phyloP scores from a whole-genome alignment of 2,329 filamentous ascomycete genomes.

The Dryadomyces quercivorus region DNA sequence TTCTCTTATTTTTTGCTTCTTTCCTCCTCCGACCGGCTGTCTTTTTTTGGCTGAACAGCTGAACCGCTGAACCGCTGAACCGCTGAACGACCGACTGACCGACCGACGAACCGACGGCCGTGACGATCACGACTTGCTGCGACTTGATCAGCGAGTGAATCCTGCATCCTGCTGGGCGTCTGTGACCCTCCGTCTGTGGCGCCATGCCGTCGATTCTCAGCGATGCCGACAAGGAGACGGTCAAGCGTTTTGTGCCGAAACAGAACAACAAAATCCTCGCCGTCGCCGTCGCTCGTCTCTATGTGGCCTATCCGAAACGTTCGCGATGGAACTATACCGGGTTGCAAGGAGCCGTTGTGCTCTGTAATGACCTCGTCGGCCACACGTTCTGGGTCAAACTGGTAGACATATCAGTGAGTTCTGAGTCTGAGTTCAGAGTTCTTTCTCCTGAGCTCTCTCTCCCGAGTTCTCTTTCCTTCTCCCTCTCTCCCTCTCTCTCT shows the following conservation, averaged over 20 bases:
- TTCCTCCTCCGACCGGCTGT: background rate
- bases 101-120: too few species aligned
- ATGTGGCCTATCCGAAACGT: constrained; percentile 79
- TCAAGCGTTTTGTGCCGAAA: constrained; percentile 89
- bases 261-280: constrained; percentile 95
- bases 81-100: background rate
- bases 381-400: constrained; percentile 97
- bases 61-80: too few species aligned
- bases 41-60: background rate
- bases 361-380: constrained; percentile 88
- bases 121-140: too few species aligned
- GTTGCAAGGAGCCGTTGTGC: constrained; percentile 78
- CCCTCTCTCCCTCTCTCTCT: background rate
- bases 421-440: too few species aligned
- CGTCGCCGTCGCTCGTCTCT: constrained; percentile 84
- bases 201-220: constrained; percentile 57
- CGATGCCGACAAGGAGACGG: constrained; percentile 91
- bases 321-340: constrained; percentile 90
- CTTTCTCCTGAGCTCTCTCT: background rate
- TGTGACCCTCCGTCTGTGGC: background rate
- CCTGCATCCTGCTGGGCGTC: background rate
- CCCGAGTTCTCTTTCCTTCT: background rate
- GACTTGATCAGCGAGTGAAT: too few species aligned
- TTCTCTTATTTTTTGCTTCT: background rate
- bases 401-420: constrained; percentile 81